A percentile compares a stretch with the other conserved stretches of the same genome.
phyloP scores from a whole-genome alignment of 2,329 filamentous ascomycete species.

The Fusarium verticillioides region DNA sequence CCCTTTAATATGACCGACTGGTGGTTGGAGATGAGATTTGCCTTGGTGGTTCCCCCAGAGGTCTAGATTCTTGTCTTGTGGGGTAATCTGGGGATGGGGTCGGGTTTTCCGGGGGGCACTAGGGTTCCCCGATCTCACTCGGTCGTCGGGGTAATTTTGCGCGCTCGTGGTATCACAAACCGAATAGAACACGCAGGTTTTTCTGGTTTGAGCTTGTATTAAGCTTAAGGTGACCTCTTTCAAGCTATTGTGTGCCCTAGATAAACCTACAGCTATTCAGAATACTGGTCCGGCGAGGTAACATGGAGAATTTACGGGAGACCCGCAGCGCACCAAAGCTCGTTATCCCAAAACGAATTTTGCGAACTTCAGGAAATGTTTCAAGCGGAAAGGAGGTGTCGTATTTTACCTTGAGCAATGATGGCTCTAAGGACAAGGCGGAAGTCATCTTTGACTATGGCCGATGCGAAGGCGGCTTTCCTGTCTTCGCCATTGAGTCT shows the following conservation, averaged over 20 bases:
- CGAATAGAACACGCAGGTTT: not conserved
- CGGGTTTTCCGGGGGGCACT: not conserved
- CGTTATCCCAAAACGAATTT: not conserved
- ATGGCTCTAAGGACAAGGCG: not conserved
- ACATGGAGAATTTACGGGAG: not conserved
- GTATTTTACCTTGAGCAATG: not conserved
- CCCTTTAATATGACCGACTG: not conserved
- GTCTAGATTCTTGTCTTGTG: not conserved
- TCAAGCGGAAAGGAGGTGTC: accelerated
- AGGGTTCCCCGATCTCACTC: not conserved
- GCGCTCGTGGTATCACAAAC: not conserved
- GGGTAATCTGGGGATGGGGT: not conserved
- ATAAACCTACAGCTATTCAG: accelerated
- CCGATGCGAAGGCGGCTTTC: conserved; percentile 1
- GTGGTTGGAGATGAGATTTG: not conserved
- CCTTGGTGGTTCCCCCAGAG: not conserved
- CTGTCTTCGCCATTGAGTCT: not conserved
- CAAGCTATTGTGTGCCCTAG: accelerated
- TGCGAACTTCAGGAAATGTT: not conserved
- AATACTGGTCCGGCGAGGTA: not conserved
- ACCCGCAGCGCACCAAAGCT: not conserved
- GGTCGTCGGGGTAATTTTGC: not conserved
- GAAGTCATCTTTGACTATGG: not conserved
- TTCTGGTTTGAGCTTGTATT: not conserved
- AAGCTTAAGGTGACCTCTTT: not conserved